These are phyloP conservation scores for Sphaceloma murrayae DNA, from an alignment of 2,329 filamentous ascomycete genomes.

Conservation along the genomic window DNA sequence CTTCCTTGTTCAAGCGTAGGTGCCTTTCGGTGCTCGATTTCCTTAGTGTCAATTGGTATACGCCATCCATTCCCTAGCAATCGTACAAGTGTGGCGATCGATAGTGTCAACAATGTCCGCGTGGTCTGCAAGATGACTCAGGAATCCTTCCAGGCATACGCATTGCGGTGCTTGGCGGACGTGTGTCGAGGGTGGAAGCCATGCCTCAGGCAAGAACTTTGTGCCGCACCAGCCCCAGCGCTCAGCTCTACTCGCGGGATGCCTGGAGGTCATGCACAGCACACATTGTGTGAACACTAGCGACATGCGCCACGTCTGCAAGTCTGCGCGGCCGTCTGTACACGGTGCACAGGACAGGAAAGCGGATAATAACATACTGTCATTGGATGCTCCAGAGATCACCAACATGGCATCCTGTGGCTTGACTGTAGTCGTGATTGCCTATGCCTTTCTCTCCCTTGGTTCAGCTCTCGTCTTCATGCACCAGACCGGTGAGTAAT, in stretches of 20 bases:
- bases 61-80: no score
- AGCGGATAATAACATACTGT: no score
- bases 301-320: no score
- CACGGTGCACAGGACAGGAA: no score
- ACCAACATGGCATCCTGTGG: not conserved
- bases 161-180: not conserved
- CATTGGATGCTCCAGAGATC: no score
- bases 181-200: no score
- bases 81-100: not conserved
- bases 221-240: not conserved
- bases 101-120: not conserved
- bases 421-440: not conserved
- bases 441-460: not conserved
- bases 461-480: not conserved
- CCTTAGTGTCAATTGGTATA: not conserved
- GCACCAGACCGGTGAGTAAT: not conserved
- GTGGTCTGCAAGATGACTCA: constrained; percentile 10
- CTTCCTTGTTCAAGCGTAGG: no score
- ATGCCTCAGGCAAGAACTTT: not conserved
- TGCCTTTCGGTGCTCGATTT: no score
- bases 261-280: no score
- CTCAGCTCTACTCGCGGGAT: no score
- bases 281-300: no score
- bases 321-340: no score
- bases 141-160: not conserved